Percentiles rank a stretch among this genome's conserved stretches.
Conservation (phyloP, 2,329 filamentous ascomycete species). For the Sclerotinia trifoliorum region DNA sequence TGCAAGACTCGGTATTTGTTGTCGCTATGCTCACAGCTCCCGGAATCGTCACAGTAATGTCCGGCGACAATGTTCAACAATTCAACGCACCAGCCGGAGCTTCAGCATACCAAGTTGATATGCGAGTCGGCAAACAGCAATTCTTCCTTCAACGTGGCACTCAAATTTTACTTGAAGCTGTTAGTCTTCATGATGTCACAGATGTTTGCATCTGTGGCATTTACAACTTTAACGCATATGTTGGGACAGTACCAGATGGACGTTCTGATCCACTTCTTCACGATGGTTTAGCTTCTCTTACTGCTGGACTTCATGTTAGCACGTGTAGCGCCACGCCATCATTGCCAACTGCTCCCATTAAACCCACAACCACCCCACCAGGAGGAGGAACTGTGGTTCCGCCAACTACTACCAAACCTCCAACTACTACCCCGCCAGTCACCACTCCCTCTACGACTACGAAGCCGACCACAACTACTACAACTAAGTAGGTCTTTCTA, state of each 20-base stretch:
- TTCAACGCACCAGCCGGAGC: slow-evolving; percentile 31
- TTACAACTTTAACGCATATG: slow-evolving; percentile 35
- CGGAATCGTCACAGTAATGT: slow-evolving; percentile 36
- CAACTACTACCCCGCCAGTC: neutral
- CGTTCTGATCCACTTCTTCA: slow-evolving; percentile 34
- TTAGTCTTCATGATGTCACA: slow-evolving; percentile 28
- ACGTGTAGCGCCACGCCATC: slow-evolving; percentile 40
- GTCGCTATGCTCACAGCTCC: slow-evolving; percentile 36
- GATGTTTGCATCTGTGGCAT: slow-evolving; percentile 30
- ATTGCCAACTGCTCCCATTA: slow-evolving; percentile 35
- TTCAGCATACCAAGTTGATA: slow-evolving; percentile 28
- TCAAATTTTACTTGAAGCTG: slow-evolving; percentile 26
- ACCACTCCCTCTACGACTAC: slow-evolving; percentile 16
- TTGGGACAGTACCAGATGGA: slow-evolving; percentile 29
- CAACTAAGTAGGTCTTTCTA: neutral
- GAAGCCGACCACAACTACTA: slow-evolving; percentile 16
- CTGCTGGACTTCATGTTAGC: slow-evolving; percentile 38
- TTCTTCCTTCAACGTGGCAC: slow-evolving; percentile 28
- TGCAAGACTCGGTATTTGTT: slow-evolving; percentile 35
- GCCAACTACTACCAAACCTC: slow-evolving; percentile 19
- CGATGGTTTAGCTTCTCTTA: slow-evolving; percentile 37
- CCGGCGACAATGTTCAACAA: slow-evolving; percentile 32
- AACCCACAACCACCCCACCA: slow-evolving; percentile 26
- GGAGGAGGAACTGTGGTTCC: slow-evolving; percentile 17
- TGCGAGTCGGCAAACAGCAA: slow-evolving; percentile 30